Evolutionary conservation across 768 basidiomycete species (phyloP).

Genomic region (Xerocomellus dryophilus): DNA sequence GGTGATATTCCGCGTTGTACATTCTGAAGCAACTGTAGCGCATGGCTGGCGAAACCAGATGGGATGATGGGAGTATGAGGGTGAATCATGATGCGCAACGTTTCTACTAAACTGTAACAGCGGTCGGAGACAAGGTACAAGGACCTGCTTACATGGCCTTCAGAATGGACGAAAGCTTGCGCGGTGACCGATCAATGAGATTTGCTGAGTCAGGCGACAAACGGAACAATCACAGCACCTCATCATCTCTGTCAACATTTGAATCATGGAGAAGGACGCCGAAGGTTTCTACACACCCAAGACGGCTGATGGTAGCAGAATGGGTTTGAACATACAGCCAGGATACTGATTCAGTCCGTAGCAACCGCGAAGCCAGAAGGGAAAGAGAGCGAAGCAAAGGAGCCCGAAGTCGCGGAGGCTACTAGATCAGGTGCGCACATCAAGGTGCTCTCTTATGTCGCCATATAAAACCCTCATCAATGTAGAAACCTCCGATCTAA

Average conservation of each 20-base stretch:
- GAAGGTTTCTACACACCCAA: conserved; percentile 74
- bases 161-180: not conserved
- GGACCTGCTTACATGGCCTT: not conserved
- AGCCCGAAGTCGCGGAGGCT: conserved; percentile 18
- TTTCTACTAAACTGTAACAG: not conserved
- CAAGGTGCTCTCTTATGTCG: not conserved
- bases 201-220: conserved; percentile 29
- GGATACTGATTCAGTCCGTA: conserved; percentile 10
- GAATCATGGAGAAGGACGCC: conserved; percentile 66
- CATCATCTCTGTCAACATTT: conserved; percentile 9
- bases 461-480: not conserved
- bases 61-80: conserved; percentile 5
- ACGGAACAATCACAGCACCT: not conserved
- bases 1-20: conserved; percentile 46
- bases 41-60: conserved; percentile 20
- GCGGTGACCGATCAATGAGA: conserved; percentile 1
- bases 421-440: conserved; percentile 22
- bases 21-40: conserved; percentile 21
- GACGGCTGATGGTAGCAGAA: conserved; percentile 38
- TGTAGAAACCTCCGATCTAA: conserved; percentile 51
- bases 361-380: conserved; percentile 23
- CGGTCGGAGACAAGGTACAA: not conserved
- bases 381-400: conserved; percentile 27
- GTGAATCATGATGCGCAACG: conserved; percentile 4
- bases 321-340: not conserved